Percentiles rank a stretch among this genome's conserved stretches.
phyloP scores from a whole-genome alignment of 2,329 filamentous ascomycete genomes.

The Cordyceps cicadae region DNA sequence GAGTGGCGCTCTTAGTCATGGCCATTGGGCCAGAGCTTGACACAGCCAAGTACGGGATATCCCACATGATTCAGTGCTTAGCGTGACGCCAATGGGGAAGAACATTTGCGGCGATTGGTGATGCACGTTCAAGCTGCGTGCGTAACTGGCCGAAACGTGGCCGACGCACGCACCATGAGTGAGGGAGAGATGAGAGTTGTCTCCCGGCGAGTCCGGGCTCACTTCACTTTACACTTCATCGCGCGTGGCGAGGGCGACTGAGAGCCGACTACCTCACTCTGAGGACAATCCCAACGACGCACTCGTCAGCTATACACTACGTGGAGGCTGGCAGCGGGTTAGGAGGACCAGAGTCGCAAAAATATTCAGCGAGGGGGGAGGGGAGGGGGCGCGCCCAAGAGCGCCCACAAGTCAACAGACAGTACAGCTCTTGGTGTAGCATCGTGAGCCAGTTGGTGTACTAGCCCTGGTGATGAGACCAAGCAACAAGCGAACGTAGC shows the following conservation, averaged over 20 bases:
- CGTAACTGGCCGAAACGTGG: constrained; percentile 10
- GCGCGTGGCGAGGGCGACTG: not conserved
- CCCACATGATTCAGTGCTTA: not conserved
- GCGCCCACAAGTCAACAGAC: not conserved
- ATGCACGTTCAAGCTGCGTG: constrained; percentile 2
- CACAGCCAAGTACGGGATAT: not conserved
- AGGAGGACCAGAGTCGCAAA: not conserved
- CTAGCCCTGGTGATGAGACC: not conserved
- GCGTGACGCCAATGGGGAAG: not conserved
- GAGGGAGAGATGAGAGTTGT: not conserved
- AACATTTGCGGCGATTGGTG: not conserved
- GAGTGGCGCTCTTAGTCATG: not conserved
- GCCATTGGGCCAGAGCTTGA: not conserved
- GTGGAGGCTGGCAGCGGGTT: not conserved
- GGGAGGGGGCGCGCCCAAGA: not conserved
- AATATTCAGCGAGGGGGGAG: not conserved
- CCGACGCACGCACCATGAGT: not conserved
- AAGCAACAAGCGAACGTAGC: not conserved
- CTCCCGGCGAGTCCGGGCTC: not conserved
- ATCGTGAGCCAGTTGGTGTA: not conserved
- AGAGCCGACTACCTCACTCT: not conserved
- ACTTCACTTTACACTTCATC: not conserved
- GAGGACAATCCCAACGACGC: not conserved
- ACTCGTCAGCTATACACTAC: not conserved
- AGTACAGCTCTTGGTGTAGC: not conserved